Percentiles rank a stretch among this genome's conserved stretches.
Conservation (phyloP, 768 basidiomycete species). For the Galerina sulciceps region DNA sequence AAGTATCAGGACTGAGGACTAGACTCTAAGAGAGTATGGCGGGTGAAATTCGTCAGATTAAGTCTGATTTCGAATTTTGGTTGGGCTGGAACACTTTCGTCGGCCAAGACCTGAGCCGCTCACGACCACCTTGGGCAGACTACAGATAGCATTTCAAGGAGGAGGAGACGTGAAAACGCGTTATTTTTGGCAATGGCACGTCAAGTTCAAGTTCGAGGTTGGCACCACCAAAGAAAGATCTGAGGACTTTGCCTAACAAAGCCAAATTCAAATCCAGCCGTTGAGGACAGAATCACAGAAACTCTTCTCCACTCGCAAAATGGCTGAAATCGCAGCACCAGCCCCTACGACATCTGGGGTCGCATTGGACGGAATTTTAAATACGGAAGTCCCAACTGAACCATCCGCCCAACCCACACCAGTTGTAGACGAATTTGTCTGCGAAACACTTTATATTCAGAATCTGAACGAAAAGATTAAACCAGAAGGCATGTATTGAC, state of each 20-base stretch:
- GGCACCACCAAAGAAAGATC: background rate
- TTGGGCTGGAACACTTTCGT: background rate
- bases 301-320: conserved; percentile 6
- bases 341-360: conserved; percentile 16
- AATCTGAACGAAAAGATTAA: conserved; percentile 96
- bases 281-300: background rate
- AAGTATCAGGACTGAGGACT: background rate
- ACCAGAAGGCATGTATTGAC: conserved; percentile 57
- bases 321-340: conserved; percentile 28
- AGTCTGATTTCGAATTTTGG: conserved; percentile 15
- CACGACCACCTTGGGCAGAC: no score
- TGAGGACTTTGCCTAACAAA: conserved; percentile 15
- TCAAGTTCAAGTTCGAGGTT: background rate
- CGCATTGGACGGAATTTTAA: conserved; percentile 36
- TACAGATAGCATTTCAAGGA: background rate
- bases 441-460: conserved; percentile 94
- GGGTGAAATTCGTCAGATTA: background rate
- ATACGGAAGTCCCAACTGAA: conserved; percentile 4
- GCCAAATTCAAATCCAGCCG: conserved; percentile 13
- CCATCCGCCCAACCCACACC: conserved; percentile 19
- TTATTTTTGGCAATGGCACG: background rate
- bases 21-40: background rate
- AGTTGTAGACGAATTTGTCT: conserved; percentile 36
- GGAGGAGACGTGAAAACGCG: background rate
- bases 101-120: background rate